These are phyloP conservation scores for Agrocybe praecox DNA, from an alignment of 768 basidiomycete genomes.

Conservation along the genomic window DNA sequence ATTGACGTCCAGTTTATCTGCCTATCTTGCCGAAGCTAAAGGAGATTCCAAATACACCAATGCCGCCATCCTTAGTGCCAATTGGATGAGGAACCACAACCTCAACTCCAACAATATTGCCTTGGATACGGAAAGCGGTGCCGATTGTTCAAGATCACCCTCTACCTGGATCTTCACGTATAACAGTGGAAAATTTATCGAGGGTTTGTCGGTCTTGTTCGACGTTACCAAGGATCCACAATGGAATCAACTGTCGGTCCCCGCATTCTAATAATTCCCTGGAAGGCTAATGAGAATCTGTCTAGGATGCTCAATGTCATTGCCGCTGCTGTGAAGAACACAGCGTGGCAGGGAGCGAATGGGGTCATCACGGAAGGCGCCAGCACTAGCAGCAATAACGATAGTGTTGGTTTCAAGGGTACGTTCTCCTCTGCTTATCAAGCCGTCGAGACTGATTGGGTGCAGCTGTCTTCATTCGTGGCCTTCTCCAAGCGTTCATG, in stretches of 20 bases:
- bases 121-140: constrained; percentile 48
- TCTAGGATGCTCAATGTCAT: constrained; percentile 26
- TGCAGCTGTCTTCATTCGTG: constrained; percentile 45
- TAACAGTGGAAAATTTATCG: constrained; percentile 55
- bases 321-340: constrained; percentile 43
- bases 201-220: constrained; percentile 48
- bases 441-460: background rate
- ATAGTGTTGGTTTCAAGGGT: constrained; percentile 58
- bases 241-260: constrained; percentile 44
- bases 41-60: constrained; percentile 43
- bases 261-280: constrained; percentile 3
- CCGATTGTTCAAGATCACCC: constrained; percentile 49
- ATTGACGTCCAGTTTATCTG: constrained; percentile 40
- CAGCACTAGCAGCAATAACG: constrained; percentile 40
- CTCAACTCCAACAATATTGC: constrained; percentile 42
- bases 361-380: constrained; percentile 57
- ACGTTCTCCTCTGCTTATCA: background rate
- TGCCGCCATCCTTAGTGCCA: constrained; percentile 47
- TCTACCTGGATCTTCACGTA: constrained; percentile 53
- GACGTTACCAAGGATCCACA: constrained; percentile 41
- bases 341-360: constrained; percentile 47
- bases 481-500: constrained; percentile 45
- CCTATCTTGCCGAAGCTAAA: constrained; percentile 49
- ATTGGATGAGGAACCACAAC: constrained; percentile 51
- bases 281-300: background rate